phyloP scores from a whole-genome alignment of 371 early-diverging fungal genomes.

The Apophysomyces sp. region DNA sequence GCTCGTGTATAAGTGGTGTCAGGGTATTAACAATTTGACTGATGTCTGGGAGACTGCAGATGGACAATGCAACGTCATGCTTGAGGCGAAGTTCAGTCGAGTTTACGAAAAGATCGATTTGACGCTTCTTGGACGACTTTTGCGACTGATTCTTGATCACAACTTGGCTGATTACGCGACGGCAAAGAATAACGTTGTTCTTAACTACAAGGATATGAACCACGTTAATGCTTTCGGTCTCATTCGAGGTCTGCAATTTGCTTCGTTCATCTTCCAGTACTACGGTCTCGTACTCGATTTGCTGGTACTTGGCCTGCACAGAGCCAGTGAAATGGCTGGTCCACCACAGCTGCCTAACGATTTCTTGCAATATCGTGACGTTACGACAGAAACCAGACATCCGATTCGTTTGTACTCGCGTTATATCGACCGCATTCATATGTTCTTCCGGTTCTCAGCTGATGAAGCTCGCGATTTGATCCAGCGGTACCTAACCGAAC shows the following conservation, averaged over 20 bases:
- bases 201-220: conserved; percentile 99
- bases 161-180: conserved; percentile 99
- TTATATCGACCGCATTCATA: conserved; percentile 92
- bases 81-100: conserved; percentile 90
- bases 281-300: conserved; percentile 97
- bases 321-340: conserved; percentile 97
- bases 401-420: conserved; percentile 97
- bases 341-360: conserved; percentile 94
- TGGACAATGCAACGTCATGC: conserved; percentile 94
- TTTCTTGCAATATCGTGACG: conserved; percentile 95
- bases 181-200: conserved; percentile 95
- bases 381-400: conserved; percentile 90
- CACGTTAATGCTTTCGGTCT: conserved; percentile 97
- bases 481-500: conserved; percentile 95
- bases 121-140: conserved; percentile 92
- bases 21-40: conserved; percentile 95
- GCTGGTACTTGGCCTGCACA: conserved; percentile 92
- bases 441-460: conserved; percentile 92
- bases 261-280: conserved; percentile 97
- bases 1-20: conserved; percentile 97
- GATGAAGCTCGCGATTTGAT: conserved; percentile 95
- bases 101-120: conserved; percentile 98
- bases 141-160: conserved; percentile 96
- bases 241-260: conserved; percentile 98
- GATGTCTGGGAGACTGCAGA: conserved; percentile 93